Conservation (phyloP, 2,329 filamentous ascomycete species). For the Laburnicola sp. region DNA sequence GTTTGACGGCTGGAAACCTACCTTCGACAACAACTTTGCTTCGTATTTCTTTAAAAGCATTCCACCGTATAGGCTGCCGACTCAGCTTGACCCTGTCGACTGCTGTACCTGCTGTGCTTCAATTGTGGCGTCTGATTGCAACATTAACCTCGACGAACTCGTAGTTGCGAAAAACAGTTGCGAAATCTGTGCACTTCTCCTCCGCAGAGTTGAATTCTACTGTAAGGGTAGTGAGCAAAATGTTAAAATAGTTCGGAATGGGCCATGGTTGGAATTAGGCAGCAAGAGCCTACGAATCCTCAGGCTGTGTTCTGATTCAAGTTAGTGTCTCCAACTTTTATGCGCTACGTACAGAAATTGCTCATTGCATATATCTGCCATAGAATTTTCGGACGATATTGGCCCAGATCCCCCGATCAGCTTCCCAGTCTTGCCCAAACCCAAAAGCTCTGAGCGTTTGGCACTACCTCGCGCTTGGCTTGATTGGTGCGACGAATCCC, state of each 20-base stretch:
- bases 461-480: no score
- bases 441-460: no score
- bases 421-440: conserved; percentile 11
- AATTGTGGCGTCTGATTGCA: conserved; percentile 4
- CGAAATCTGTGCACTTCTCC: conserved; percentile 9
- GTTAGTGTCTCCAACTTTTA: conserved; percentile 8
- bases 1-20: conserved; percentile 8
- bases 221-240: conserved; percentile 5
- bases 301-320: conserved; percentile 10
- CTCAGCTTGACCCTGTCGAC: conserved; percentile 1
- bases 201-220: conserved; percentile 7
- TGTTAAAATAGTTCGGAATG: conserved; percentile 6
- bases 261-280: conserved; percentile 9
- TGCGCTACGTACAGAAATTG: conserved; percentile 5
- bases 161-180: conserved; percentile 12
- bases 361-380: conserved; percentile 11
- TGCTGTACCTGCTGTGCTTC: conserved; percentile 12
- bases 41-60: conserved; percentile 7
- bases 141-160: conserved; percentile 12
- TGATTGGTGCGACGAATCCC: no score
- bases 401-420: conserved; percentile 7
- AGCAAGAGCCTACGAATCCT: conserved; percentile 5
- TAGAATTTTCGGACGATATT: conserved; percentile 4
- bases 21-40: conserved; percentile 15
- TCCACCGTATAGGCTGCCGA: conserved; percentile 2